These are phyloP conservation scores for Coniferiporia sulphurascens DNA, from an alignment of 1,284 basidiomycete species.

Conservation along the genomic window DNA sequence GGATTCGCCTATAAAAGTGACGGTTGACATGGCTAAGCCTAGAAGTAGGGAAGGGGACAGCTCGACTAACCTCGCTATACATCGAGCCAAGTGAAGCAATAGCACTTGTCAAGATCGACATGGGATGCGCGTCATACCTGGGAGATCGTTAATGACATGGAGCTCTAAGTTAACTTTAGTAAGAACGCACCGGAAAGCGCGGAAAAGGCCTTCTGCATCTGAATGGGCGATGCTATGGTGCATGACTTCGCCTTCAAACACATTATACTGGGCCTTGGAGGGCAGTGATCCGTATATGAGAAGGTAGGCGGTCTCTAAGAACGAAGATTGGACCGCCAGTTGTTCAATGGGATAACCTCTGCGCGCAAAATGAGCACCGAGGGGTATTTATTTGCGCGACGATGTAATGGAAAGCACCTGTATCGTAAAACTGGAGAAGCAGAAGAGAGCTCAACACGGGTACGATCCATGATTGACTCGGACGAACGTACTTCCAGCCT, in stretches of 20 bases:
- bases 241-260: slow-evolving; percentile 71
- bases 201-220: slow-evolving; percentile 77
- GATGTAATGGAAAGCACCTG: slow-evolving; percentile 37
- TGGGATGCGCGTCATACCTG: slow-evolving; percentile 84
- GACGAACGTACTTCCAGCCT: slow-evolving; percentile 55
- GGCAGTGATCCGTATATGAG: slow-evolving; percentile 85
- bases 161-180: background rate
- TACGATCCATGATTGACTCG: too few species aligned
- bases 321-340: slow-evolving; percentile 70
- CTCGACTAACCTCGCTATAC: slow-evolving; percentile 74
- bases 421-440: slow-evolving; percentile 56
- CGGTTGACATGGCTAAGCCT: slow-evolving; percentile 20
- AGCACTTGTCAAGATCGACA: slow-evolving; percentile 82
- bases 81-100: slow-evolving; percentile 85
- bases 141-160: background rate
- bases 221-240: slow-evolving; percentile 74
- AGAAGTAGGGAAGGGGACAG: slow-evolving; percentile 52
- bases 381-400: background rate
- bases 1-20: slow-evolving; percentile 18
- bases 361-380: background rate
- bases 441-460: background rate
- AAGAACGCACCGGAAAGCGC: slow-evolving; percentile 59
- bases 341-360: slow-evolving; percentile 93
- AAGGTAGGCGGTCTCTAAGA: slow-evolving; percentile 81
- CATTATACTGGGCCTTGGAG: slow-evolving; percentile 49